phyloP scores from a whole-genome alignment of 78 protist genomes.

The Pigoraptor vietnamica region DNA sequence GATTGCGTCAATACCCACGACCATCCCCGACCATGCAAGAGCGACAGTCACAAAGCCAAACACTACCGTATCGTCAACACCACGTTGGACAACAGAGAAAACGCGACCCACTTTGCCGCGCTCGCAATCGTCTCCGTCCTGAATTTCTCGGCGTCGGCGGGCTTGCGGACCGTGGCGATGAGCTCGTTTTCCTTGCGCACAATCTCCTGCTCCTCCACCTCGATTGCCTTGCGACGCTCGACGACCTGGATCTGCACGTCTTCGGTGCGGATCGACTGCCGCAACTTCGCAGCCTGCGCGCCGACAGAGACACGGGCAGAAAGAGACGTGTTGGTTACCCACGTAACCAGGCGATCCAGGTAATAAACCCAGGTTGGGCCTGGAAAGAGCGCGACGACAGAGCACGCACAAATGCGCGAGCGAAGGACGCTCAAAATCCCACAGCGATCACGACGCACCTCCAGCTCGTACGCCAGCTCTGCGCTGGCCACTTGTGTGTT shows the following conservation, averaged over 20 bases:
- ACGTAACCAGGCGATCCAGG: no score
- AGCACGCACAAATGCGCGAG: neutral
- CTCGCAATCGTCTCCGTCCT: neutral
- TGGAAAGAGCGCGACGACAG: no score
- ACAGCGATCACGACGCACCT: neutral
- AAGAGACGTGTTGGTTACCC: no score
- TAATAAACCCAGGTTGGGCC: no score
- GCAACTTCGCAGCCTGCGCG: neutral
- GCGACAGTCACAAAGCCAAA: neutral
- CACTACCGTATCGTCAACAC: neutral
- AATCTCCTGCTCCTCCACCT: conserved; percentile 14
- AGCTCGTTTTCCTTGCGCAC: neutral
- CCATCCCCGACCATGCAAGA: no score
- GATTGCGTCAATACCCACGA: neutral
- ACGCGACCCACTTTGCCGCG: neutral
- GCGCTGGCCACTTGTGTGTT: neutral
- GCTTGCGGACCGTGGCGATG: neutral
- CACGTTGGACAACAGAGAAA: neutral
- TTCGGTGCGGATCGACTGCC: neutral
- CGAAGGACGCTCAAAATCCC: no score
- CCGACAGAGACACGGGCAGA: neutral
- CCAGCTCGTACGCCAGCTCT: neutral
- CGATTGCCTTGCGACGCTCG: conserved; percentile 1
- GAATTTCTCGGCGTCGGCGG: conserved; percentile 13
- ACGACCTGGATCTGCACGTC: conserved; percentile 3